phyloP scores from a whole-genome alignment of 139 green algal species.

The Edaphochlamys debaryana region DNA sequence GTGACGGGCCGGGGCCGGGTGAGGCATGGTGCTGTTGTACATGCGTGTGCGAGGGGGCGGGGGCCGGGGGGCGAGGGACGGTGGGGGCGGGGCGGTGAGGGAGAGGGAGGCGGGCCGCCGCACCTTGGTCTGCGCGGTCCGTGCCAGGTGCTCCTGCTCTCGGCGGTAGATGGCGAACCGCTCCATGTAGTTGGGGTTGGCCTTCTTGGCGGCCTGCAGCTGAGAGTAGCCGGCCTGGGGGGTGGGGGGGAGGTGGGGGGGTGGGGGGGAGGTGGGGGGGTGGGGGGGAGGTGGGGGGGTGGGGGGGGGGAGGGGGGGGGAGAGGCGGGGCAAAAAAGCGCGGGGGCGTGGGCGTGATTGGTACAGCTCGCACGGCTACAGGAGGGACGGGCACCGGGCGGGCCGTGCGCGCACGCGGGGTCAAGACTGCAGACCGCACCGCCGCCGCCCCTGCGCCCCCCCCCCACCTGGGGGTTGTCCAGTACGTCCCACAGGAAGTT shows the following conservation, averaged over 20 bases:
- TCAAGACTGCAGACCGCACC: background rate
- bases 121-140: constrained; percentile 38
- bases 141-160: constrained; percentile 57
- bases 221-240: constrained; percentile 39
- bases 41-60: too few species aligned
- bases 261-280: background rate
- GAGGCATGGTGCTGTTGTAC: too few species aligned
- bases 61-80: too few species aligned
- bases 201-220: constrained; percentile 54
- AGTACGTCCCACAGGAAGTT: constrained; percentile 52
- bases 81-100: too few species aligned
- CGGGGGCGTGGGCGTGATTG: too few species aligned
- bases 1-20: too few species aligned
- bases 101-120: too few species aligned
- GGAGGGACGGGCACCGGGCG: too few species aligned
- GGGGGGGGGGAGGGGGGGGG: too few species aligned
- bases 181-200: constrained; percentile 48
- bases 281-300: too few species aligned
- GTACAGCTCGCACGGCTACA: too few species aligned
- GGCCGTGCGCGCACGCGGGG: background rate
- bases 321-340: too few species aligned
- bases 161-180: constrained; percentile 41
- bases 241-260: background rate
- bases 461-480: constrained; percentile 42
- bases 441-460: background rate